Percentiles rank a stretch among this genome's conserved stretches.
phyloP scores from a whole-genome alignment of 257 asterid species.

The Lantana camara region DNA sequence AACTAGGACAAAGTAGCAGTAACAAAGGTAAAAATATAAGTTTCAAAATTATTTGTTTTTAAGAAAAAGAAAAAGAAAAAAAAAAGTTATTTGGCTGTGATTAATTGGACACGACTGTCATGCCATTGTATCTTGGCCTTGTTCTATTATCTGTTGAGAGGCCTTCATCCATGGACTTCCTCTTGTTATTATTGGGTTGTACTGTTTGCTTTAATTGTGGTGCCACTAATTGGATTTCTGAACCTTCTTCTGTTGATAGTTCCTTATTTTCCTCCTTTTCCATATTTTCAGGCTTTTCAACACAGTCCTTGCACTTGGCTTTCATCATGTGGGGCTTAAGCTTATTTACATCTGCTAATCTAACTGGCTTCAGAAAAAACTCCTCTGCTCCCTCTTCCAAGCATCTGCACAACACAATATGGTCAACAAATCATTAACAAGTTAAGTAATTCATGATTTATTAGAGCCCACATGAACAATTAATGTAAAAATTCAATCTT shows the following conservation, averaged over 20 bases:
- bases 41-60: no score
- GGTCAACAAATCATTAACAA: not conserved
- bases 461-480: no score
- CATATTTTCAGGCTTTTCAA: slow-evolving; percentile 34
- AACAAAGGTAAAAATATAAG: not conserved
- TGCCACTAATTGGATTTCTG: slow-evolving; percentile 18
- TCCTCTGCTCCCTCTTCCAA: slow-evolving; percentile 96
- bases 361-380: slow-evolving; percentile 90
- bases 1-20: not conserved
- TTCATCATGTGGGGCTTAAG: slow-evolving; percentile 83
- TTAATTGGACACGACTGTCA: slow-evolving; percentile 50
- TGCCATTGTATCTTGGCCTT: slow-evolving; percentile 61
- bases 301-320: slow-evolving; percentile 40
- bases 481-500: not conserved
- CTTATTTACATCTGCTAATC: slow-evolving; percentile 76
- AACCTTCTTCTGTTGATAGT: slow-evolving; percentile 5
- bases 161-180: slow-evolving; percentile 66
- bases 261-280: slow-evolving; percentile 33
- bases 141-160: slow-evolving; percentile 61
- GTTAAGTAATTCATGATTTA: no score
- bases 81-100: slow-evolving; percentile 19
- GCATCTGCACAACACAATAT: slow-evolving; percentile 54
- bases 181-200: slow-evolving; percentile 42
- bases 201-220: slow-evolving; percentile 29
- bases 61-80: no score